Base-by-base conservation (phyloP, 371 early-diverging fungal genomes). In the Nematocida minor region DNA sequence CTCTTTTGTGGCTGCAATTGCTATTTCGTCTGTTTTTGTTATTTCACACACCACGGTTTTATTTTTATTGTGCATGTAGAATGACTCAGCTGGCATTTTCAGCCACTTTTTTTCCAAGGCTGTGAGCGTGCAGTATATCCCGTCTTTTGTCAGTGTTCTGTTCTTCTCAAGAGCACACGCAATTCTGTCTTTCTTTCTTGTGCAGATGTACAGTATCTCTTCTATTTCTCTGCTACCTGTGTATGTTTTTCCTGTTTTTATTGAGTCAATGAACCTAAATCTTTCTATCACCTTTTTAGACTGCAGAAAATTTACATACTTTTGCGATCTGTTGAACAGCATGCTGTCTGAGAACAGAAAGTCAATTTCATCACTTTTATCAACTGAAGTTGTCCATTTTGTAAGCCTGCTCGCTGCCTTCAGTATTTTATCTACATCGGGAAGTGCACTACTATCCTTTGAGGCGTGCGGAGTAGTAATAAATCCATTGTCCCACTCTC, bases 41-140 rank as follows among this genome's bases (percentile, higher is more conserved):
- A 16, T 57, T n/a, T 31, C 22, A 20, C 6, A 36, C 11, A 22
- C 34, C 11, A 22, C 51, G n/a, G 27, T 51, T 51, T 51, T 22
- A 9, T 51, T 51, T 0, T 2, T 22, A 7, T 11, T 51, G 9
- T 36, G 7, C 34, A 57, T 27, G 27, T 57, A 57, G 34, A 34
- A 57, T 22, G 62, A 20, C 1, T 74, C 77, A 38, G 64, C 29
- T 46, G 66, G 29, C n/a, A 41, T 64, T 16, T 38, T 38, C 9
- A 74, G 63, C 77, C 77, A 74, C 53, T 74, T 74, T 31, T 51
- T 63, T 36, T 74, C 77, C 2, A 74, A 48, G 14, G 77, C 77
- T 14, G 36, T 16, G 11, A 74, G 25, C 20, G 41, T 38, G 0
- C 16, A 6, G 20, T 31, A 41, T 22, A 74, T 9, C 7, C 27